Evolutionary conservation across 2,329 filamentous ascomycete species (phyloP), one percentile per base, ranked within the genome.

Genomic region (Penicillium sp.): DNA sequence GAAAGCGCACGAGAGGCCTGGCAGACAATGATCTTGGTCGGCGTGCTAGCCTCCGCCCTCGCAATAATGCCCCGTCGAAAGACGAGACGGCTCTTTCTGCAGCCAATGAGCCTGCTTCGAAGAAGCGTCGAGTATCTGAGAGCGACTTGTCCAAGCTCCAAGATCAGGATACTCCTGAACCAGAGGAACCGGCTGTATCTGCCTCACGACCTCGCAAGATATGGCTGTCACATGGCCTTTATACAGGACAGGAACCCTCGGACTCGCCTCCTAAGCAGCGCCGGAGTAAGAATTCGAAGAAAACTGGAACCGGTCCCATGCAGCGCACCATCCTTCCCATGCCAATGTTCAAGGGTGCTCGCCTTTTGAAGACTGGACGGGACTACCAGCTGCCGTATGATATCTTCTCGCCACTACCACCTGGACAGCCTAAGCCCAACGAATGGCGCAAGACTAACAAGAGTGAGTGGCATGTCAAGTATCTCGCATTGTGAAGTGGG

Each of bases 381-480:
- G 87, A 95, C 71, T 97, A 96, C 76, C 91, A 91, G 73, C 79
- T 99, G 31, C 94, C 94, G 0, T 97, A 86, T 68, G 89, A 96
- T 70, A 81, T 96, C 46, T 97, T 93, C 79, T 89, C 91, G 52
- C 93, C 93, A 3, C 82, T 96, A 20, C 89, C 90, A 4, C 85
- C 87, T 2, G 91, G 89, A 48, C 90, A 96, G 70, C 90, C 92
- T 24, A 96, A 96, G 74, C 92, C 93, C 1, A 88, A 95, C 63
- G 91, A 96, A 66, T 99, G 92, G 89, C 87, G 87, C 64, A 93
- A 93, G 72, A 88, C 94, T 65, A 92, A 91, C 61, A 94, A 89
- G 75, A 97, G 90, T 95, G 79, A 79, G 88, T 75, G 42, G 20
- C 42, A 37, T 39, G 37, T 34, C 3, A 4, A 26, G 29, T 54